Percentiles rank a stretch among this genome's conserved stretches.
Conservation (phyloP, 2,329 filamentous ascomycete species). For the Delphinella strobiligena region DNA sequence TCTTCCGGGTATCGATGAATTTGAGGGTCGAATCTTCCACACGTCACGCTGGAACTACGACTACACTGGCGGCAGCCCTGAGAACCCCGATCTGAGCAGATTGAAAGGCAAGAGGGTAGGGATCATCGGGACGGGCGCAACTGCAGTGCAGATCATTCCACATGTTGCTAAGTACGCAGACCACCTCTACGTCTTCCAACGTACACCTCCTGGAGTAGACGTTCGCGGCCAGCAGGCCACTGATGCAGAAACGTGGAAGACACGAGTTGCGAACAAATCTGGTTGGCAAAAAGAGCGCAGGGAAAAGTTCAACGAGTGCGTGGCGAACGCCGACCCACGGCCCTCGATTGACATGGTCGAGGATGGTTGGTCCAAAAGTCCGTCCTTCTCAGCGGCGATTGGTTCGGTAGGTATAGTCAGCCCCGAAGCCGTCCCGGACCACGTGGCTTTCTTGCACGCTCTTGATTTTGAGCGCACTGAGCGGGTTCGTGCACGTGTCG, state of each 20-base stretch:
- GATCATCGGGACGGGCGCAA: conserved; percentile 34
- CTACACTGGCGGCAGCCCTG: conserved; percentile 26
- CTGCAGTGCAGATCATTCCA: conserved; percentile 30
- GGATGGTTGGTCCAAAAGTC: conserved; percentile 37
- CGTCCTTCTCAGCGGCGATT: conserved; percentile 27
- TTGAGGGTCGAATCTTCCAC: conserved; percentile 31
- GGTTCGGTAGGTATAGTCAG: conserved; percentile 23
- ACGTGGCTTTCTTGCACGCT: conserved; percentile 26
- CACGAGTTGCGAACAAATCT: conserved; percentile 27
- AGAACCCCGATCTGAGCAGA: conserved; percentile 21
- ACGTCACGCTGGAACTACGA: conserved; percentile 33
- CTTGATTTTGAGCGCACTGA: conserved; percentile 34
- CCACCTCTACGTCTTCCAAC: conserved; percentile 31
- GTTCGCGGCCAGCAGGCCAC: conserved; percentile 25
- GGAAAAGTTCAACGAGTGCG: conserved; percentile 31
- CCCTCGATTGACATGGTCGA: conserved; percentile 33
- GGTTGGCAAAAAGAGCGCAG: conserved; percentile 40
- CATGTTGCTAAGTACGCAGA: conserved; percentile 25
- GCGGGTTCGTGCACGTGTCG: conserved; percentile 33
- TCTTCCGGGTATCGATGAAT: conserved; percentile 26
- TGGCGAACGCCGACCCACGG: conserved; percentile 22
- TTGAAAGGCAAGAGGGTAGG: conserved; percentile 29
- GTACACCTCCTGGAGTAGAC: conserved; percentile 29
- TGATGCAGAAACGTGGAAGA: conserved; percentile 30
- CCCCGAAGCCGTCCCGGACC: conserved; percentile 24